These are phyloP conservation scores for Penicillium longicatenatum DNA, from an alignment of 495 filamentous ascomycete species.

Conservation along the genomic window DNA sequence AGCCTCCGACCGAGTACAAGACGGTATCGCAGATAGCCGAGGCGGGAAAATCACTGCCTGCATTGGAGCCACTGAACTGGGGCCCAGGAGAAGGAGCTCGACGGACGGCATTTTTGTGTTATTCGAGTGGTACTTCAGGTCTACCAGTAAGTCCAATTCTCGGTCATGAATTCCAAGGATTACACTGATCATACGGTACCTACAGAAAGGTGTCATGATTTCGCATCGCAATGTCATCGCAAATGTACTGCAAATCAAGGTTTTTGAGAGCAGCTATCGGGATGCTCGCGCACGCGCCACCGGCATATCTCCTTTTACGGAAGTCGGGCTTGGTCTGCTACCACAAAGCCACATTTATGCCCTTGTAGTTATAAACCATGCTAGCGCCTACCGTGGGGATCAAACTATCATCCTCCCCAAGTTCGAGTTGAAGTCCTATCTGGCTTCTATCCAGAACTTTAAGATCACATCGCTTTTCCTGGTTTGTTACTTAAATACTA, in stretches of 20 bases:
- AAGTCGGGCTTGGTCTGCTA: slow-evolving; percentile 71
- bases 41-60: slow-evolving; percentile 61
- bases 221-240: slow-evolving; percentile 87
- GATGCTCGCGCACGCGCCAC: slow-evolving; percentile 37
- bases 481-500: slow-evolving; percentile 40
- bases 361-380: slow-evolving; percentile 74
- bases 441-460: slow-evolving; percentile 70
- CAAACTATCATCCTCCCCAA: slow-evolving; percentile 79
- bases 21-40: slow-evolving; percentile 70
- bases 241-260: slow-evolving; percentile 67
- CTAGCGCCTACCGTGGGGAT: slow-evolving; percentile 72
- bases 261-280: slow-evolving; percentile 55
- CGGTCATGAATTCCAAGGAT: neutral
- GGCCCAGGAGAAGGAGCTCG: slow-evolving; percentile 71
- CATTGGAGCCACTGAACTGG: slow-evolving; percentile 69
- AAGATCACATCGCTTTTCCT: slow-evolving; percentile 71
- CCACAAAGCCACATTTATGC: slow-evolving; percentile 89
- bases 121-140: slow-evolving; percentile 87
- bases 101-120: slow-evolving; percentile 83
- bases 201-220: slow-evolving; percentile 92
- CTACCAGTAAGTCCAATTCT: slow-evolving; percentile 61
- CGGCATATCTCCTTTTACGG: slow-evolving; percentile 45
- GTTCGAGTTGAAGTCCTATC: slow-evolving; percentile 69
- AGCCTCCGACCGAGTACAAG: slow-evolving; percentile 58
- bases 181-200: neutral